phyloP scores from a whole-genome alignment of 352 stramenopile species.

The Poterioochromonas sp. region DNA sequence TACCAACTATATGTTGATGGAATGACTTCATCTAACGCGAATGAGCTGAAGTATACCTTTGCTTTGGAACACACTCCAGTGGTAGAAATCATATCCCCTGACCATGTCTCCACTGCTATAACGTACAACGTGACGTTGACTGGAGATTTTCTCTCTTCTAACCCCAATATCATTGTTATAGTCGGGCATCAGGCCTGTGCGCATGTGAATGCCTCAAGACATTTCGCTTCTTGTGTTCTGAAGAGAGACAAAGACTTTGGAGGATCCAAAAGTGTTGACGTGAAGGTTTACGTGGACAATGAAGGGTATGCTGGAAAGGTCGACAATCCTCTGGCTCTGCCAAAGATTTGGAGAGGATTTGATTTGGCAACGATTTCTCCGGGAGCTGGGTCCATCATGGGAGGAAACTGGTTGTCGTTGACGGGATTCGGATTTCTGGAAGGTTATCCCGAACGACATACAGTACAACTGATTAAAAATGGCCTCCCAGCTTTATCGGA shows the following conservation, averaged over 20 bases:
- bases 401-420: background rate
- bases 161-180: background rate
- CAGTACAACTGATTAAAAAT: background rate
- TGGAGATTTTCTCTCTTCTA: background rate
- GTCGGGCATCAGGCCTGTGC: background rate
- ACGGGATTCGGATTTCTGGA: slow-evolving; percentile 17
- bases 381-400: background rate
- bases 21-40: background rate
- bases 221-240: background rate
- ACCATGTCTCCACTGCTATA: background rate
- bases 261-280: background rate
- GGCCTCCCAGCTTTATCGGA: background rate
- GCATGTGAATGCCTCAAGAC: background rate
- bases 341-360: background rate
- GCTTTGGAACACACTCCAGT: background rate
- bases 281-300: background rate
- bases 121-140: background rate
- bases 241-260: background rate
- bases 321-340: background rate
- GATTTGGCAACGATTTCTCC: background rate
- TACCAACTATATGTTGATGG: background rate
- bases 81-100: background rate
- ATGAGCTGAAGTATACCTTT: background rate
- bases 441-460: background rate
- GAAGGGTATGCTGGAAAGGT: background rate